A percentile compares a stretch with the other conserved stretches of the same genome.
phyloP scores from a whole-genome alignment of 1,284 basidiomycete species.

The Ustilago cynodontis region DNA sequence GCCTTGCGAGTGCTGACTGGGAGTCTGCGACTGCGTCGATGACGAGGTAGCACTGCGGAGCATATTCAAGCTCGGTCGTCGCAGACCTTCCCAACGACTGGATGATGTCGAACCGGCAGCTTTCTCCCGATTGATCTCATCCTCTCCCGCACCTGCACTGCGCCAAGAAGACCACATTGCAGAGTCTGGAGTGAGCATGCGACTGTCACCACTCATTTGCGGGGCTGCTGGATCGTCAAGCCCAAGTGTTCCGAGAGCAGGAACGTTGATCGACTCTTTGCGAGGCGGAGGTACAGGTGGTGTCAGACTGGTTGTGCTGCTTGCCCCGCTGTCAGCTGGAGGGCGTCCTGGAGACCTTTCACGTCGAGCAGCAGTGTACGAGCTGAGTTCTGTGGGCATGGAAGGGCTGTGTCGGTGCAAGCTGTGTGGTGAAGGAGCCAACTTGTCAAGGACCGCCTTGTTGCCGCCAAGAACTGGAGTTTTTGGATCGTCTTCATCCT shows the following conservation, averaged over 20 bases:
- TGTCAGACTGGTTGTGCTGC: conserved; percentile 14
- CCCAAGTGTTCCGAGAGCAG: not conserved
- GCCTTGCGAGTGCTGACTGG: conserved; percentile 15
- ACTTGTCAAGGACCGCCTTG: conserved; percentile 14
- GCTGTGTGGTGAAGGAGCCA: conserved; percentile 25
- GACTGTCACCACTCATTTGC: conserved; percentile 4
- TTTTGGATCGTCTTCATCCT: conserved; percentile 40
- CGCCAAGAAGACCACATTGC: conserved; percentile 26
- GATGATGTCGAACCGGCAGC: not conserved
- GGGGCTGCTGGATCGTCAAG: not conserved
- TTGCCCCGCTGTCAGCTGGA: conserved; percentile 12
- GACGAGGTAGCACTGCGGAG: conserved; percentile 37
- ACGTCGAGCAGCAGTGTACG: conserved; percentile 19
- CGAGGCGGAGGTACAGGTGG: conserved; percentile 39
- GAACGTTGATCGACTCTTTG: conserved; percentile 40
- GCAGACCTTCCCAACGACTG: conserved; percentile 34
- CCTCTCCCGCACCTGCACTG: not conserved
- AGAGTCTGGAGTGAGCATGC: conserved; percentile 29
- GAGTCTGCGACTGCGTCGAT: conserved; percentile 33
- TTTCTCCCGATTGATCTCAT: conserved; percentile 15
- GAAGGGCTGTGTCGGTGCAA: conserved; percentile 46
- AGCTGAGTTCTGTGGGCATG: conserved; percentile 36
- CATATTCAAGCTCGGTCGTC: conserved; percentile 47
- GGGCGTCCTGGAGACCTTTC: conserved; percentile 9
- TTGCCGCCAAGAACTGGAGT: conserved; percentile 31